Evolutionary conservation across 306 rosid species (phyloP).

Genomic region (Cucumis hystrix): DNA sequence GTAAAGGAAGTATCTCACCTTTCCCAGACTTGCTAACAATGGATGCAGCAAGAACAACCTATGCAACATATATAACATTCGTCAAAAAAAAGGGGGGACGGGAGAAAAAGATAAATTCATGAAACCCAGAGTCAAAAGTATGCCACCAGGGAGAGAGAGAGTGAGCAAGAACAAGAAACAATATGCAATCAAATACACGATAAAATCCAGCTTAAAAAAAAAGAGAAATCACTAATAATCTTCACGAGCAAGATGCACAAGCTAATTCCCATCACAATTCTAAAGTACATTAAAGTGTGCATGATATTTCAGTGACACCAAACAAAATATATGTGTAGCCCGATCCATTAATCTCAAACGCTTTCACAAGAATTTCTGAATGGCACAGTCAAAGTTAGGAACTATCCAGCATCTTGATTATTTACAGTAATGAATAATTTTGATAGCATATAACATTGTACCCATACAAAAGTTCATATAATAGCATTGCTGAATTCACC

Average conservation of each 20-base stretch:
- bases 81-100: background rate
- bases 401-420: background rate
- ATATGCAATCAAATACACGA: background rate
- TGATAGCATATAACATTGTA: background rate
- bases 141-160: background rate
- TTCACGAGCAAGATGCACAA: background rate
- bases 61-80: constrained; percentile 9
- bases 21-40: constrained; percentile 83
- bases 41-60: constrained; percentile 97
- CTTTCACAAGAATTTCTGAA: background rate
- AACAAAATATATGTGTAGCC: background rate
- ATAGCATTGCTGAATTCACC: background rate
- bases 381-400: background rate
- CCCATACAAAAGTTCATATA: background rate
- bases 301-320: background rate
- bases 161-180: background rate
- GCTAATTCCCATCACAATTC: background rate
- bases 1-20: constrained; percentile 37
- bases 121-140: background rate
- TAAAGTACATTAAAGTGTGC: background rate
- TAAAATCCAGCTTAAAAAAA: background rate
- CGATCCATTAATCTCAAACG: background rate
- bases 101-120: background rate
- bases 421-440: background rate
- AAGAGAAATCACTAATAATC: background rate